Conservation (phyloP, 805 yeast genomes). For the Wickerhamiella lipophila region DNA sequence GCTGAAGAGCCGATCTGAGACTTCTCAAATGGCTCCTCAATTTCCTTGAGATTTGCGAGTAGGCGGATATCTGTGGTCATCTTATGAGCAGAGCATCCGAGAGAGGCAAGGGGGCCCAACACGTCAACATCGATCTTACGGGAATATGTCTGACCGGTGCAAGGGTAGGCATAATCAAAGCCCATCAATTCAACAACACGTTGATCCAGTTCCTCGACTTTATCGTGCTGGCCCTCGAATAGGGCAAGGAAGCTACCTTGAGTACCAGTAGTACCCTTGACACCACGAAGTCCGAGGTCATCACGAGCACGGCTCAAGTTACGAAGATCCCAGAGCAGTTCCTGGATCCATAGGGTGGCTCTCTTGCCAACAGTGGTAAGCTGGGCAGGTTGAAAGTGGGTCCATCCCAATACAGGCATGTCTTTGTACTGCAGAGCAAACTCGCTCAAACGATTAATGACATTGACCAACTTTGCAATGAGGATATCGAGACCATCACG, state of each 20-base stretch:
- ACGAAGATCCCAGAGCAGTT: slow-evolving; percentile 92
- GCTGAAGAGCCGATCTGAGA: slow-evolving; percentile 97
- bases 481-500: slow-evolving; percentile 90
- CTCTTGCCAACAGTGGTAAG: slow-evolving; percentile 97
- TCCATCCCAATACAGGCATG: slow-evolving; percentile 96
- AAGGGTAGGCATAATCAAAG: slow-evolving; percentile 89
- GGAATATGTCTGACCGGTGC: slow-evolving; percentile 98
- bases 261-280: slow-evolving; percentile 98
- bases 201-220: slow-evolving; percentile 84
- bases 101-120: slow-evolving; percentile 79
- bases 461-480: slow-evolving; percentile 91
- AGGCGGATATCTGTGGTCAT: slow-evolving; percentile 94
- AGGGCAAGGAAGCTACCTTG: slow-evolving; percentile 92
- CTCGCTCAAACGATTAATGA: slow-evolving; percentile 74
- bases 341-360: slow-evolving; percentile 96
- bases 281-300: slow-evolving; percentile 94
- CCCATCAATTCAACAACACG: slow-evolving; percentile 88
- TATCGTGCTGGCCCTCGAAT: slow-evolving; percentile 94
- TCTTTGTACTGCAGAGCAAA: slow-evolving; percentile 91
- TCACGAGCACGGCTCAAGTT: slow-evolving; percentile 92
- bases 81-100: slow-evolving; percentile 94
- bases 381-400: slow-evolving; percentile 99
- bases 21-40: slow-evolving; percentile 97
- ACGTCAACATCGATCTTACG: slow-evolving; percentile 96
- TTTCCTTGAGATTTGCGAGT: slow-evolving; percentile 90